Base-by-base conservation (phyloP, 371 early-diverging fungal genomes). In the Apophysomyces elegans region DNA sequence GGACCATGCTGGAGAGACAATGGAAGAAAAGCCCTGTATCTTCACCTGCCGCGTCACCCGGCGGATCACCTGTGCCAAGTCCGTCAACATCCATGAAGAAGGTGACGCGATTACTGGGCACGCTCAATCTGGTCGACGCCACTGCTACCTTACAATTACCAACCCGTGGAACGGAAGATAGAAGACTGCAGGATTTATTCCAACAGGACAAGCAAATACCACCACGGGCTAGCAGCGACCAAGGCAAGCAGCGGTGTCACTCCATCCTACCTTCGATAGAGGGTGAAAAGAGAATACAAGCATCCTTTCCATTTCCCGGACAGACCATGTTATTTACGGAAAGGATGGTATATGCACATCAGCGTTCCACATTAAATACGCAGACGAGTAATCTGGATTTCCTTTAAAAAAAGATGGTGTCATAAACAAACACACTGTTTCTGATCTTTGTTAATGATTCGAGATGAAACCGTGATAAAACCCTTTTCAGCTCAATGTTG, bases 1-100 rank as follows among this genome's bases (percentile, higher is more conserved):
- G 76, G 36, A 45, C 57, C 5, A 75, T 75, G 77, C 39, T 80
- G 1, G 78, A 80, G 37, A 73, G 72, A 12, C 62, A 63, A 37
- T 56, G 59, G 35, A 44, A 56, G 37, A 43, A 56, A 18, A 71
- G 67, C 16, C 46, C 62, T 13, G 64, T 37, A 36, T 39, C 61
- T 44, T 61, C 65, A 7, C 67, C 67, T 13, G 21, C 46, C 4
- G 47, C 47, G 37, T 65, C 65, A 43, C 72, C 72, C 12, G 47
- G 54, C 11, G 65, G 43, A 7, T 67, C 72, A 9, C 72, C 72
- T 35, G 57, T 72, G 26, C 68, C 68, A 16, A 62, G 68, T 37
- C 72, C 72, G 7, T 59, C 39, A 26, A 46, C 54, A 41, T 70
- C 70, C 0, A 61, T 65, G 4, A 50, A 57, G 18, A 59, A 37